A percentile compares a stretch with the other conserved stretches of the same genome.
These are phyloP conservation scores for Pleurozium schreberi DNA, from an alignment of 225 moss, liverwort and hornwort species.

Conservation along the genomic window DNA sequence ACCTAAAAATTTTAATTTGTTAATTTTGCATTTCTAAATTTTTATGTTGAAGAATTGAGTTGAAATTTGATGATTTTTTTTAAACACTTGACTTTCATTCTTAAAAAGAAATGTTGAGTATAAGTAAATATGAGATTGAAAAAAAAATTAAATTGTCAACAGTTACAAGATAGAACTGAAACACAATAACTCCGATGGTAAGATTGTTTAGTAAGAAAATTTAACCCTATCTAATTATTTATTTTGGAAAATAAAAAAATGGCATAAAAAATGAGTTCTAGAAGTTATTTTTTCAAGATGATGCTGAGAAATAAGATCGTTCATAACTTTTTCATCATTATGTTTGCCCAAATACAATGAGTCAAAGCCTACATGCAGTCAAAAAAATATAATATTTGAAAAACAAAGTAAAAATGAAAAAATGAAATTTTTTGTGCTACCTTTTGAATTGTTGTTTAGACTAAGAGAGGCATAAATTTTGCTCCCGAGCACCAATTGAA, in stretches of 20 bases:
- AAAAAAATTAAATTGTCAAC: too few relatives aligned
- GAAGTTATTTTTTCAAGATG: neutral
- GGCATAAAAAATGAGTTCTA: neutral
- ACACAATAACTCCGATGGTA: too few relatives aligned
- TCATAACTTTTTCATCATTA: neutral
- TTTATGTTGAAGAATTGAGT: neutral
- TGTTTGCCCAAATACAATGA: neutral
- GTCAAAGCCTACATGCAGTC: neutral
- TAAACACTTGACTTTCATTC: too few relatives aligned
- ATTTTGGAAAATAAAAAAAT: neutral
- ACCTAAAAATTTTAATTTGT: neutral
- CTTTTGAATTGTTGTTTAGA: accelerated
- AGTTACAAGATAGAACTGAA: neutral
- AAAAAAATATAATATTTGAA: neutral
- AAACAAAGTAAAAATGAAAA: neutral
- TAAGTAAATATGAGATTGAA: too few relatives aligned
- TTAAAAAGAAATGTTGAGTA: too few relatives aligned
- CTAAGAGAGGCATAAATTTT: too few relatives aligned
- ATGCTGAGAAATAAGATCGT: neutral
- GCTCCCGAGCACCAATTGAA: neutral
- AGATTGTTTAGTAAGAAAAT: too few relatives aligned
- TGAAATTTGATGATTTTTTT: neutral
- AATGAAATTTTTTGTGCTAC: neutral
- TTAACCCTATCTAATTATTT: neutral
- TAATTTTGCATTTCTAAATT: neutral